A percentile compares a stretch with the other conserved stretches of the same genome.
Conservation (phyloP, 352 stramenopile genomes). For the Pythium monospermum region DNA sequence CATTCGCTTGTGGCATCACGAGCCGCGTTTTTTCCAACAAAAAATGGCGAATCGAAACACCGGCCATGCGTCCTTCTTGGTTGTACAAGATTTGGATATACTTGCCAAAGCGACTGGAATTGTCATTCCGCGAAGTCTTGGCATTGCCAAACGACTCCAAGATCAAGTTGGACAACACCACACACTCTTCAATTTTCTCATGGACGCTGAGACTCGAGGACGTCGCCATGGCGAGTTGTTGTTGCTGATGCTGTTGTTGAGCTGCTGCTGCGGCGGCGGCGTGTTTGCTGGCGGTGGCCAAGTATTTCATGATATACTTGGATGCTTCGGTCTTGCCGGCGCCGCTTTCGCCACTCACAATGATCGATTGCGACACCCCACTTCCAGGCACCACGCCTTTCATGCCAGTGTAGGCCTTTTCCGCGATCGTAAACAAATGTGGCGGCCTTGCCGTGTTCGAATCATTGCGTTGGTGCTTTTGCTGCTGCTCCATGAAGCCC, state of each 20-base stretch:
- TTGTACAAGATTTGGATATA: conserved; percentile 87
- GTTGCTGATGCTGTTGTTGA: not conserved
- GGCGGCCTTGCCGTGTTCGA: conserved; percentile 20
- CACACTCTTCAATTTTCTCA: conserved; percentile 69
- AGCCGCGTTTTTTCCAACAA: conserved; percentile 94
- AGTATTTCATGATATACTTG: conserved; percentile 90
- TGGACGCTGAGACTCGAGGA: not conserved
- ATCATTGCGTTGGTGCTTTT: too few species aligned
- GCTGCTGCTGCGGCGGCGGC: not conserved
- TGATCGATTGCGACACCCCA: conserved; percentile 67
- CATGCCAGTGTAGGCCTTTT: conserved; percentile 69
- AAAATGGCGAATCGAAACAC: conserved; percentile 87
- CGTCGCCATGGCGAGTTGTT: not conserved
- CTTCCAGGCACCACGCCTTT: conserved; percentile 66
- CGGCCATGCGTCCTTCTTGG: conserved; percentile 23
- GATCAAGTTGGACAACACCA: conserved; percentile 90
- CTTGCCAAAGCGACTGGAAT: conserved; percentile 88
- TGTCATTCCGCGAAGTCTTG: conserved; percentile 85
- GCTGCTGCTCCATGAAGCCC: conserved; percentile 6
- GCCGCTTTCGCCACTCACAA: conserved; percentile 84
- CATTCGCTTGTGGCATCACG: conserved; percentile 63
- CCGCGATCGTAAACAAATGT: conserved; percentile 76
- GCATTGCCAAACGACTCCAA: conserved; percentile 89
- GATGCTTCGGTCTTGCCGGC: conserved; percentile 88
- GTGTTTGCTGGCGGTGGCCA: conserved; percentile 61